Percentiles rank a stretch among this genome's conserved stretches.
These are phyloP conservation scores for Penicillium chermesinum DNA, from an alignment of 495 filamentous ascomycete species.

Conservation along the genomic window DNA sequence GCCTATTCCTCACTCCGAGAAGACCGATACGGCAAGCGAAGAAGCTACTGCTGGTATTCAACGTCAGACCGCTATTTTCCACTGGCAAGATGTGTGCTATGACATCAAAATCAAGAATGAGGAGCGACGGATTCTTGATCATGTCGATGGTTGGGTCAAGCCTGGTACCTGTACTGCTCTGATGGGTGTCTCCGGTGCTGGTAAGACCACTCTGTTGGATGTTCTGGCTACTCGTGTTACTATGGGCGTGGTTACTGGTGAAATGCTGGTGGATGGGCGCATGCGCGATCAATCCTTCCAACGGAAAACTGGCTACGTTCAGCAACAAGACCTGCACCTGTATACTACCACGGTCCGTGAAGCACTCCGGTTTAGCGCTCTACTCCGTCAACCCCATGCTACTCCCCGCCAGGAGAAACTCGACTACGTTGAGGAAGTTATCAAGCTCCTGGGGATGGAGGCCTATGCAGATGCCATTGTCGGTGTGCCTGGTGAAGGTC, in stretches of 20 bases:
- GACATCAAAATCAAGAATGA: constrained; percentile 58
- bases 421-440: constrained; percentile 85
- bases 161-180: constrained; percentile 61
- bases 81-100: constrained; percentile 70
- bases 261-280: constrained; percentile 49
- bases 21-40: constrained; percentile 37
- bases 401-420: constrained; percentile 69
- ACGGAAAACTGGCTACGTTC: constrained; percentile 89
- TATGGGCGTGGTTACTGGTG: constrained; percentile 44
- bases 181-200: constrained; percentile 56
- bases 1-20: constrained; percentile 28
- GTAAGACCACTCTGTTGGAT: constrained; percentile 52
- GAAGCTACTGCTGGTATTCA: constrained; percentile 45
- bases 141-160: constrained; percentile 60
- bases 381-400: constrained; percentile 73
- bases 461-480: constrained; percentile 82
- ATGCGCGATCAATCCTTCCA: constrained; percentile 71
- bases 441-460: constrained; percentile 84
- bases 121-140: constrained; percentile 54
- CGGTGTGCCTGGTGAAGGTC: constrained; percentile 76
- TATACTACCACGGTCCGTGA: constrained; percentile 77
- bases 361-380: constrained; percentile 73
- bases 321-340: constrained; percentile 90
- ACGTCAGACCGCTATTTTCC: constrained; percentile 68
- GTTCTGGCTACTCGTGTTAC: constrained; percentile 44